These are phyloP conservation scores for Russula earlei DNA, from an alignment of 768 basidiomycete species.

Conservation along the genomic window DNA sequence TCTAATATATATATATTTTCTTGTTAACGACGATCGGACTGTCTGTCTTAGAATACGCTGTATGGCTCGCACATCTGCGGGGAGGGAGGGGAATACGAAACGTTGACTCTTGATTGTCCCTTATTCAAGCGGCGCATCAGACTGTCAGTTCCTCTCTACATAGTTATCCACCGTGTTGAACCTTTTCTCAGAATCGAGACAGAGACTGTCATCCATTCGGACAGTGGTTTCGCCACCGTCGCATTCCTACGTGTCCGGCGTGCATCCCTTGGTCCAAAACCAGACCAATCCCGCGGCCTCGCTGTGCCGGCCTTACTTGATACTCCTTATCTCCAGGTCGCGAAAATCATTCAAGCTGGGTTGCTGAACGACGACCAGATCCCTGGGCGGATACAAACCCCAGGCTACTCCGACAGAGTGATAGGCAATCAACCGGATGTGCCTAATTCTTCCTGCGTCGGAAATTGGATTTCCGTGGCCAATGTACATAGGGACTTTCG, in stretches of 20 bases:
- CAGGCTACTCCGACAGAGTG: constrained; percentile 11
- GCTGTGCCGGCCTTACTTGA: constrained; percentile 47
- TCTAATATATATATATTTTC: not conserved
- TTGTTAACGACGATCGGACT: not conserved
- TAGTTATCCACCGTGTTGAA: not conserved
- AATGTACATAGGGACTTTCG: constrained; percentile 37
- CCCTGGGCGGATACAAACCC: not conserved
- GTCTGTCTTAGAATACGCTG: constrained; percentile 45
- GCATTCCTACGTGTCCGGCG: constrained; percentile 78
- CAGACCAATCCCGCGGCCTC: constrained; percentile 19
- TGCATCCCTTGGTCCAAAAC: constrained; percentile 55
- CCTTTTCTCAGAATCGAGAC: constrained; percentile 40
- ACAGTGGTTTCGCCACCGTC: constrained; percentile 80
- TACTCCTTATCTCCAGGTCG: constrained; percentile 26
- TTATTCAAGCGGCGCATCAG: constrained; percentile 71
- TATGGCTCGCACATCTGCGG: constrained; percentile 94
- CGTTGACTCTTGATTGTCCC: constrained; percentile 82
- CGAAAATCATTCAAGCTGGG: constrained; percentile 1
- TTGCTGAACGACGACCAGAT: not conserved
- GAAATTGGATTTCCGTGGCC: constrained; percentile 61
- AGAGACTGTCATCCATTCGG: constrained; percentile 68
- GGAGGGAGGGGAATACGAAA: constrained; percentile 98
- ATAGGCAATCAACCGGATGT: not conserved
- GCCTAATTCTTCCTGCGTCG: constrained; percentile 29
- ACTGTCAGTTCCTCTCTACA: constrained; percentile 39